A percentile compares a stretch with the other conserved stretches of the same genome.
Evolutionary conservation across 1,284 basidiomycete genomes (phyloP).

Genomic region (Cutaneotrichosporon sp.): DNA sequence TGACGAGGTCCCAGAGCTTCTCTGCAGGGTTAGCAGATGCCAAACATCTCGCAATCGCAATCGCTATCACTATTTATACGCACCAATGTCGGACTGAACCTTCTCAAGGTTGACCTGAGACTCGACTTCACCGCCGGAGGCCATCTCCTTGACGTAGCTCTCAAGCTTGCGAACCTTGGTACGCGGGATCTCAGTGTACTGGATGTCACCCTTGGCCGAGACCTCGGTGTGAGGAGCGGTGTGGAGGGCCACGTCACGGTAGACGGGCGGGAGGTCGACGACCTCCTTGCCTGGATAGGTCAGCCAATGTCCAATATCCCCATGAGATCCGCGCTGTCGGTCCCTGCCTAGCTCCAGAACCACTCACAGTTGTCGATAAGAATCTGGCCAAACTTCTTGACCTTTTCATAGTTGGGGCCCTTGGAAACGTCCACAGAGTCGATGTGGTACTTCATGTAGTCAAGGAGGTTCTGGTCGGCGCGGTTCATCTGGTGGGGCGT

Average conservation of each 20-base stretch:
- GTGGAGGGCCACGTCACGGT: slow-evolving; percentile 79
- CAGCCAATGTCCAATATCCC: slow-evolving; percentile 10
- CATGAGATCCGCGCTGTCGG: neutral
- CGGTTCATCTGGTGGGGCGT: slow-evolving; percentile 69
- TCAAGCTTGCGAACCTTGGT: slow-evolving; percentile 96
- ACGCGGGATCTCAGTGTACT: slow-evolving; percentile 91
- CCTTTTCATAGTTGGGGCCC: slow-evolving; percentile 88
- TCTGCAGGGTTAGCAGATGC: slow-evolving; percentile 46
- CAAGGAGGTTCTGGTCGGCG: slow-evolving; percentile 82
- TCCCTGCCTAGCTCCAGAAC: neutral
- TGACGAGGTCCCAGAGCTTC: slow-evolving; percentile 96
- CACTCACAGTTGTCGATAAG: slow-evolving; percentile 76
- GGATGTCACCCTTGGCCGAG: slow-evolving; percentile 86
- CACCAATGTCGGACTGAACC: slow-evolving; percentile 84
- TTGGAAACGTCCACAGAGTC: slow-evolving; percentile 75
- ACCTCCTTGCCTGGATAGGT: slow-evolving; percentile 36
- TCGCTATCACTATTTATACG: slow-evolving; percentile 16
- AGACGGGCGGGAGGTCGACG: slow-evolving; percentile 55
- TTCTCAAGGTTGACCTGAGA: slow-evolving; percentile 87
- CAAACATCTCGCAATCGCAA: neutral
- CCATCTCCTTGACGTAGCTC: slow-evolving; percentile 98
- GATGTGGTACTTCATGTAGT: slow-evolving; percentile 96
- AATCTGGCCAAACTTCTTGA: slow-evolving; percentile 95
- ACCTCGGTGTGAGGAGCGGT: slow-evolving; percentile 95
- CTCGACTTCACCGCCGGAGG: slow-evolving; percentile 82